Conservation (phyloP, 129 eudicot genomes). For the Heracleum sosnowskyi region DNA sequence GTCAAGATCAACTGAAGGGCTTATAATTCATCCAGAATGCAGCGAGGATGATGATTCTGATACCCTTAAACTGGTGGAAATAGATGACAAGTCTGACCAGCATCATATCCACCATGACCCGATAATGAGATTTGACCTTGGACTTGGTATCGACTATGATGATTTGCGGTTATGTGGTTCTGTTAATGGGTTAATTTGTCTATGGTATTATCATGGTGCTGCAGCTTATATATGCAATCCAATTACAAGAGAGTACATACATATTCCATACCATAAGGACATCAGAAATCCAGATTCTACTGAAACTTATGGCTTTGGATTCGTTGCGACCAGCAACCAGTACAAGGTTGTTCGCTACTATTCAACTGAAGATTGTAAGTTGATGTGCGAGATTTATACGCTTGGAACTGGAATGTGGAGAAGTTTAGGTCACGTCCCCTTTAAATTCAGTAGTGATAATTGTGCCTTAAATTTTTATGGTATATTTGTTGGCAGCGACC, state of each 20-base stretch:
- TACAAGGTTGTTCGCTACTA: too few species aligned
- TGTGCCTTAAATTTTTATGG: too few species aligned
- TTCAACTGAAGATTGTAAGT: too few species aligned
- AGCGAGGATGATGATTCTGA: neutral
- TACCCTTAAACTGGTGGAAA: constrained; percentile 1
- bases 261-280: too few species aligned
- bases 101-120: constrained; percentile 1
- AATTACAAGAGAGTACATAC: constrained; percentile 12
- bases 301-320: too few species aligned
- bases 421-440: too few species aligned
- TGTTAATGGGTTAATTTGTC: constrained; percentile 32
- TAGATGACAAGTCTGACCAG: constrained; percentile 1
- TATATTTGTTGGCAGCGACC: too few species aligned
- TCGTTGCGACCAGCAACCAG: too few species aligned
- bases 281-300: too few species aligned
- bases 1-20: constrained; percentile 23
- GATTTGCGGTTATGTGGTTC: constrained; percentile 20
- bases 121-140: neutral
- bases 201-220: constrained; percentile 7
- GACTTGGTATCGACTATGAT: neutral
- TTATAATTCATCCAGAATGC: constrained; percentile 16
- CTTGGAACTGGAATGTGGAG: too few species aligned
- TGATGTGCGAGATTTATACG: too few species aligned
- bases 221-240: constrained; percentile 27
- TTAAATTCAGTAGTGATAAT: too few species aligned